Conservation (phyloP, 345 rosid species). For the Pugionium dolabratum region DNA sequence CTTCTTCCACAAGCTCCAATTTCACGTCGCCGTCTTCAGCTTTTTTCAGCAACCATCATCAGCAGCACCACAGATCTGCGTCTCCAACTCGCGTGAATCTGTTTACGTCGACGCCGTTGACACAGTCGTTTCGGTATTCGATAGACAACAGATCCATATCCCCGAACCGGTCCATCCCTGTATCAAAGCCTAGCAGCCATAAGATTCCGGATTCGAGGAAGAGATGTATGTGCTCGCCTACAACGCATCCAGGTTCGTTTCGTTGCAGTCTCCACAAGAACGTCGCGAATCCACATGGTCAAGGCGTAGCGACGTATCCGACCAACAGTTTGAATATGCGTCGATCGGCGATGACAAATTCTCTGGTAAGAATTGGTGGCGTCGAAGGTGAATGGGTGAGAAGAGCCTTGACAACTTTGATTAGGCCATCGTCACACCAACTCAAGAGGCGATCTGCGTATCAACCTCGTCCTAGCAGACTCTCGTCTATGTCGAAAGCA, state of each 20-base stretch:
- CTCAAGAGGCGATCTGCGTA: conserved; percentile 61
- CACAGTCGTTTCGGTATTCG: conserved; percentile 57
- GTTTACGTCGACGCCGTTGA: conserved; percentile 42
- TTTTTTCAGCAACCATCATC: conserved; percentile 42
- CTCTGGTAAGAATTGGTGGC: conserved; percentile 86
- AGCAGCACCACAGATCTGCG: conserved; percentile 49
- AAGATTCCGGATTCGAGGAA: conserved; percentile 49
- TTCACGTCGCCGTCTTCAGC: conserved; percentile 49
- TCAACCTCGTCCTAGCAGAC: conserved; percentile 71
- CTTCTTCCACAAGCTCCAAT: conserved; percentile 59
- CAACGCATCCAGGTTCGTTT: conserved; percentile 83
- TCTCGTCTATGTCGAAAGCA: conserved; percentile 68
- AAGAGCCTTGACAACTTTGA: conserved; percentile 82
- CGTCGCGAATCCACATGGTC: conserved; percentile 34
- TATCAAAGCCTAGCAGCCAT: conserved; percentile 41
- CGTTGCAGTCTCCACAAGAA: conserved; percentile 76
- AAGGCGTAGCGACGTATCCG: conserved; percentile 43
- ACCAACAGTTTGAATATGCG: conserved; percentile 70
- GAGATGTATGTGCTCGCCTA: conserved; percentile 89
- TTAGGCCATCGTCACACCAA: conserved; percentile 86
- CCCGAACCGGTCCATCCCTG: conserved; percentile 55
- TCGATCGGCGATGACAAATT: conserved; percentile 88
- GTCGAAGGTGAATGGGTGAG: conserved; percentile 92
- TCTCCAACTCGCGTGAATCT: conserved; percentile 73
- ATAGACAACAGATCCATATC: conserved; percentile 60